Percentiles rank a stretch among this genome's conserved stretches.
These are phyloP conservation scores for Symbiodinium pilosum DNA, from an alignment of 73 alveolate genomes.

Conservation along the genomic window DNA sequence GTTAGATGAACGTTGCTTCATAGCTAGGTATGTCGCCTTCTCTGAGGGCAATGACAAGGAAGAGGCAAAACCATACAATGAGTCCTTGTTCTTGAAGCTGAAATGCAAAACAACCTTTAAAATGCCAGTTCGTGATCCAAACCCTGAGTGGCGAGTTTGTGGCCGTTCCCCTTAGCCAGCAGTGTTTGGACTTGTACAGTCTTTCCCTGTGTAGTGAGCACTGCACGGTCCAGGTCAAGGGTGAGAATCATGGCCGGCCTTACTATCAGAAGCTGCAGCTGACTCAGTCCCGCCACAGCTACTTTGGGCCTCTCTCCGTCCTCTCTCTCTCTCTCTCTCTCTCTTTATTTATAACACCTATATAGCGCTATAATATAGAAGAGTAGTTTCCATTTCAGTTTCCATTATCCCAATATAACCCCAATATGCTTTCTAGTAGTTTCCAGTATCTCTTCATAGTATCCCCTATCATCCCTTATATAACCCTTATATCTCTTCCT, in stretches of 20 bases:
- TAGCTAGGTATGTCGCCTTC: conserved; percentile 54
- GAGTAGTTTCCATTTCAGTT: too few species aligned
- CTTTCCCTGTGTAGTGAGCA: neutral
- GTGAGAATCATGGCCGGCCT: conserved; percentile 89
- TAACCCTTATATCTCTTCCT: too few species aligned
- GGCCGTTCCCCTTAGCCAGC: conserved; percentile 20
- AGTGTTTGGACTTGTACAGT: neutral
- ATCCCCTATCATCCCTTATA: too few species aligned
- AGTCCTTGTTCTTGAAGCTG: too few species aligned
- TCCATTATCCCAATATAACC: too few species aligned
- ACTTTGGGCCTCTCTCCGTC: too few species aligned
- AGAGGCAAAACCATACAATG: conserved; percentile 44
- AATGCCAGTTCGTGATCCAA: conserved; percentile 93
- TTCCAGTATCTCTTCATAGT: too few species aligned
- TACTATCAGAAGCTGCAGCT: conserved; percentile 59
- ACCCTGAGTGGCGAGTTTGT: conserved; percentile 73
- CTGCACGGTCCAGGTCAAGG: conserved; percentile 32
- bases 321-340: too few species aligned
- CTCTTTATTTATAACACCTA: too few species aligned
- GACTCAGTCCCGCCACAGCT: neutral
- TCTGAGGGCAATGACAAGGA: conserved; percentile 82
- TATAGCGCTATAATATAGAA: too few species aligned
- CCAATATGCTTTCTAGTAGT: too few species aligned
- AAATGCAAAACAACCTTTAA: neutral
- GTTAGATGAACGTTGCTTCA: too few species aligned